Conservation (phyloP, 108 stramenopile species). For the Cyclotella distinguenda region DNA sequence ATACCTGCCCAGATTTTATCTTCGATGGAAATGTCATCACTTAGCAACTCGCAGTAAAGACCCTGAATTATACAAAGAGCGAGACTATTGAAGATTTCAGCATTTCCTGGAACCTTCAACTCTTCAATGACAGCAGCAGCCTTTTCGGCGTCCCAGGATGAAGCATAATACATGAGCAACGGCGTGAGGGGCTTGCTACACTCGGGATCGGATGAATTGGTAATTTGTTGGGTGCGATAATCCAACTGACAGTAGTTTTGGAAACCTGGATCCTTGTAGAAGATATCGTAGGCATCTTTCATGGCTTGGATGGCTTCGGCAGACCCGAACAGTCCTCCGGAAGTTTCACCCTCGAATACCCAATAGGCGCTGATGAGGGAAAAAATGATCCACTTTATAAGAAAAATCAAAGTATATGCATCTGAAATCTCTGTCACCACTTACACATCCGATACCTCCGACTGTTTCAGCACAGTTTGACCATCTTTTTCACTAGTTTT, state of each 20-base stretch:
- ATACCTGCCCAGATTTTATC: slow-evolving; percentile 16
- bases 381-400: neutral
- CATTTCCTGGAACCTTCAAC: slow-evolving; percentile 24
- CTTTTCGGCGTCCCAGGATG: slow-evolving; percentile 34
- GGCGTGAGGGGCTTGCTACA: slow-evolving; percentile 41
- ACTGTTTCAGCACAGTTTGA: slow-evolving; percentile 6
- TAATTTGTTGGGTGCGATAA: slow-evolving; percentile 14
- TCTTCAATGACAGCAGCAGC: slow-evolving; percentile 40
- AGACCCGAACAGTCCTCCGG: slow-evolving; percentile 36
- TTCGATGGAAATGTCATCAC: slow-evolving; percentile 7
- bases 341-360: slow-evolving; percentile 50
- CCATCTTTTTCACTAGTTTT: neutral
- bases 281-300: slow-evolving; percentile 51
- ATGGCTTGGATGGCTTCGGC: slow-evolving; percentile 29
- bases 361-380: slow-evolving; percentile 25
- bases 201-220: slow-evolving; percentile 12
- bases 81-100: slow-evolving; percentile 35
- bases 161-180: slow-evolving; percentile 47
- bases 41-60: slow-evolving; percentile 32
- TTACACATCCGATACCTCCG: slow-evolving; percentile 22
- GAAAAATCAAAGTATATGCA: no score
- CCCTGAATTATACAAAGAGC: slow-evolving; percentile 33
- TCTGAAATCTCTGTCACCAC: no score
- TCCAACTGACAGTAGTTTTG: slow-evolving; percentile 34
- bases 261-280: slow-evolving; percentile 31